A percentile compares a stretch with the other conserved stretches of the same genome.
Evolutionary conservation across 805 yeast species (phyloP).

Genomic region (Schwanniomyces polymorphus): DNA sequence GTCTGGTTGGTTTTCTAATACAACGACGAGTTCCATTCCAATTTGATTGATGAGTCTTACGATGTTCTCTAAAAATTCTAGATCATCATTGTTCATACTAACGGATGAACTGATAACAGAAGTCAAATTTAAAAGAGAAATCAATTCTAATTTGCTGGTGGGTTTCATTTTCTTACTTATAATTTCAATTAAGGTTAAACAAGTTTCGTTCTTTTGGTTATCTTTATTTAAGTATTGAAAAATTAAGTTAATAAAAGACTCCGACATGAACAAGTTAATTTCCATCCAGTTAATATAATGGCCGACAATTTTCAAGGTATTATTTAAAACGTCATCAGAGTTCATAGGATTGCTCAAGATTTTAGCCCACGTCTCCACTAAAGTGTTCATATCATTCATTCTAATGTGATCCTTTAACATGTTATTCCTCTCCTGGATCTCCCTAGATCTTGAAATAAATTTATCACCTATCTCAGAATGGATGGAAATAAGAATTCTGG

Average conservation of each 20-base stretch:
- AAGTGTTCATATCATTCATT: slow-evolving; percentile 63
- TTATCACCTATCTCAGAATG: slow-evolving; percentile 95
- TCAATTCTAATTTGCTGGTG: slow-evolving; percentile 63
- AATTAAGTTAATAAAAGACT: slow-evolving; percentile 55
- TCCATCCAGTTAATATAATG: slow-evolving; percentile 93
- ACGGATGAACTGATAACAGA: slow-evolving; percentile 40
- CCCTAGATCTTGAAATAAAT: slow-evolving; percentile 68
- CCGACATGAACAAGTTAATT: slow-evolving; percentile 66
- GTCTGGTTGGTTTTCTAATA: slow-evolving; percentile 50
- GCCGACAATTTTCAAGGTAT: slow-evolving; percentile 68
- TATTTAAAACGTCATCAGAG: slow-evolving; percentile 50
- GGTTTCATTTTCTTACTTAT: slow-evolving; percentile 79
- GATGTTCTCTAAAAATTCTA: slow-evolving; percentile 72
- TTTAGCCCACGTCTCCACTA: slow-evolving; percentile 69
- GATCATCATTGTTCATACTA: slow-evolving; percentile 40
- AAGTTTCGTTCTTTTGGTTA: slow-evolving; percentile 57
- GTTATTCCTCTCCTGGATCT: slow-evolving; percentile 63
- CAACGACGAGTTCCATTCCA: slow-evolving; percentile 72
- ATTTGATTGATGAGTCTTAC: slow-evolving; percentile 74
- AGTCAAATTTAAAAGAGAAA: slow-evolving; percentile 68
- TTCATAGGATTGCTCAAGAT: slow-evolving; percentile 39
- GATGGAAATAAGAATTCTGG: slow-evolving; percentile 69
- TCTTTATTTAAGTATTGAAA: slow-evolving; percentile 55
- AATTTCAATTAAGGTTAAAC: slow-evolving; percentile 59
- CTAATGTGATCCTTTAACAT: slow-evolving; percentile 81